These are phyloP conservation scores for Scheffersomyces insectosa DNA, from an alignment of 1,139 yeast genomes.

Conservation along the genomic window DNA sequence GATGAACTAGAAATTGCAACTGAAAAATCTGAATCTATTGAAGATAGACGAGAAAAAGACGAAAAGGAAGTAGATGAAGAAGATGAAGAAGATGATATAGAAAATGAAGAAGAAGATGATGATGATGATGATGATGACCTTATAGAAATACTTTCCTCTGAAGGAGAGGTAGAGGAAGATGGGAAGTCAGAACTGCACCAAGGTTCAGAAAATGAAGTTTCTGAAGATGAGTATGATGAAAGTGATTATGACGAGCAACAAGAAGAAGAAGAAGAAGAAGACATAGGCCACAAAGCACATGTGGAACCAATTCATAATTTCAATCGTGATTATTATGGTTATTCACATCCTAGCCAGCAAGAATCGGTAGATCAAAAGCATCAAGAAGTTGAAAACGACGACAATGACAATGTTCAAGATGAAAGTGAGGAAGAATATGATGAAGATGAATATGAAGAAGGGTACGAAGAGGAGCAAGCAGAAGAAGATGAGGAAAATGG, in stretches of 20 bases:
- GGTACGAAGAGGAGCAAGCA: slow-evolving; percentile 2
- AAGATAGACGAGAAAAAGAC: slow-evolving; percentile 1
- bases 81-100: slow-evolving; percentile 3
- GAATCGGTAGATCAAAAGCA: no score
- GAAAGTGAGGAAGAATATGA: slow-evolving; percentile 1
- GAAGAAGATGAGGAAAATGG: slow-evolving; percentile 1
- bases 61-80: slow-evolving; percentile 3
- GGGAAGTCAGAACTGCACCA: slow-evolving; percentile 4
- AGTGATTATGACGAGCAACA: neutral
- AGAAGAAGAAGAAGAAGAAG: neutral
- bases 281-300: no score
- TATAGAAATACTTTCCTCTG: neutral
- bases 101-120: slow-evolving; percentile 1
- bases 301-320: no score
- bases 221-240: no score
- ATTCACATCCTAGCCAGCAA: no score
- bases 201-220: neutral
- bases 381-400: no score
- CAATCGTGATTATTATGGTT: no score
- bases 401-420: slow-evolving; percentile 1
- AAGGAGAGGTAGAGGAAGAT: neutral
- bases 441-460: slow-evolving; percentile 1
- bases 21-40: slow-evolving; percentile 1
- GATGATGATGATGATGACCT: slow-evolving; percentile 1
- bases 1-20: neutral